Conservation (phyloP, 352 stramenopile species). For the Phytophthora pseudosyringae region DNA sequence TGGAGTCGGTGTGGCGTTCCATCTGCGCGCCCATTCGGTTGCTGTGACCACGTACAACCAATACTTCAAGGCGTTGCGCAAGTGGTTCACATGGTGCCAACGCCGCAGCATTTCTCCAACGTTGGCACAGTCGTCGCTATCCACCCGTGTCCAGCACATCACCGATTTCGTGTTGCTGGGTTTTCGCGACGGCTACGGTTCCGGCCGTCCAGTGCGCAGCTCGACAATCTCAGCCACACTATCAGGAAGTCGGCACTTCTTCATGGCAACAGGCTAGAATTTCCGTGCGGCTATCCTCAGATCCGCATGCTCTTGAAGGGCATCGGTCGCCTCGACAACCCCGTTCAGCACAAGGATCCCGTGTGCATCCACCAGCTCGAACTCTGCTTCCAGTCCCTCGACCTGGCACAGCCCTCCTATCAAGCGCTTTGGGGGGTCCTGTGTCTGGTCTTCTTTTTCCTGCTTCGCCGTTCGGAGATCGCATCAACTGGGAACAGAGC, state of each 20-base stretch:
- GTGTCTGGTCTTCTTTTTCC: conserved; percentile 22
- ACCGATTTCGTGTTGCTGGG: conserved; percentile 3
- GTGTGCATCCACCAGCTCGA: conserved; percentile 10
- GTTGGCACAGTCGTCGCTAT: neutral
- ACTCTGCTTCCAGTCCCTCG: neutral
- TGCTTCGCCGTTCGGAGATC: conserved; percentile 12
- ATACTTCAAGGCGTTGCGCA: conserved; percentile 3
- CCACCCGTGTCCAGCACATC: neutral
- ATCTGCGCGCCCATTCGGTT: conserved; percentile 20
- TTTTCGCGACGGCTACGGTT: conserved; percentile 3
- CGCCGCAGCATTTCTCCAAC: neutral
- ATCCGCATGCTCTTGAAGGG: conserved; percentile 18
- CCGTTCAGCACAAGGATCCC: conserved; percentile 8
- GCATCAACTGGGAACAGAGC: neutral
- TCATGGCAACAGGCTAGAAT: neutral
- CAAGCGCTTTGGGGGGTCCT: conserved; percentile 23
- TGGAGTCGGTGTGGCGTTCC: conserved; percentile 11
- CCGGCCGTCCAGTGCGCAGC: neutral
- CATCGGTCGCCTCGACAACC: conserved; percentile 8
- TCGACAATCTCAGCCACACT: conserved; percentile 1
- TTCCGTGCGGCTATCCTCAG: conserved; percentile 7
- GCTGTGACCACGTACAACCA: neutral
- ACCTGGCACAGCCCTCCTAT: neutral
- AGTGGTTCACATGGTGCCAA: conserved; percentile 2
- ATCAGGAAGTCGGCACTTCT: conserved; percentile 1